Evolutionary conservation across 371 early-diverging fungal genomes (phyloP).

Genomic region (Mucor ambiguus): DNA sequence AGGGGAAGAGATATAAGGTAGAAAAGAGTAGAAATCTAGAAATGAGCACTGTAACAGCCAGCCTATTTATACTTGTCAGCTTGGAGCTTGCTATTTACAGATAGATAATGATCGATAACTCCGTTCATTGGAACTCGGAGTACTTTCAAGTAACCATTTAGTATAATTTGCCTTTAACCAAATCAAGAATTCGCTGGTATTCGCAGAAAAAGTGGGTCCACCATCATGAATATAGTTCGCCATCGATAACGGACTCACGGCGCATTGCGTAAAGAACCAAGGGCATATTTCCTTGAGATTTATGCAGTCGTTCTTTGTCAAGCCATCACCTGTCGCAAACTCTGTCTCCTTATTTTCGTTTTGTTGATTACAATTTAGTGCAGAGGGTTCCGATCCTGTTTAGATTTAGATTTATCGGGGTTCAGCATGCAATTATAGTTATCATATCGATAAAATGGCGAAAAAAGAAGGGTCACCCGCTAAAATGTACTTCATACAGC

Average conservation of each 20-base stretch:
- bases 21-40: not conserved
- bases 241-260: not conserved
- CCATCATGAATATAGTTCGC: not conserved
- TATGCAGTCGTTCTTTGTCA: not conserved
- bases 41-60: not conserved
- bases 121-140: conserved; percentile 9
- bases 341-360: not conserved
- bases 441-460: conserved; percentile 5
- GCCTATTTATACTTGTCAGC: conserved; percentile 11
- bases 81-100: conserved; percentile 4
- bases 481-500: not conserved
- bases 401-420: conserved; percentile 9
- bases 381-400: conserved; percentile 7
- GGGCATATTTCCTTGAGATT: not conserved
- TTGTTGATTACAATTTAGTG: not conserved
- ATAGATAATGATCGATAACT: conserved; percentile 20
- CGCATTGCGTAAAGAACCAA: not conserved
- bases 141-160: not conserved
- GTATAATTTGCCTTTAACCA: conserved; percentile 16
- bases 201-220: conserved; percentile 13
- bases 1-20: not conserved
- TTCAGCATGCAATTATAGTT: not conserved
- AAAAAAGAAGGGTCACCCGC: conserved; percentile 8
- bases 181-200: conserved; percentile 3
- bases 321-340: not conserved